Base-by-base conservation (phyloP, 495 filamentous ascomycete genomes). In the Aspergillus kassunensis region DNA sequence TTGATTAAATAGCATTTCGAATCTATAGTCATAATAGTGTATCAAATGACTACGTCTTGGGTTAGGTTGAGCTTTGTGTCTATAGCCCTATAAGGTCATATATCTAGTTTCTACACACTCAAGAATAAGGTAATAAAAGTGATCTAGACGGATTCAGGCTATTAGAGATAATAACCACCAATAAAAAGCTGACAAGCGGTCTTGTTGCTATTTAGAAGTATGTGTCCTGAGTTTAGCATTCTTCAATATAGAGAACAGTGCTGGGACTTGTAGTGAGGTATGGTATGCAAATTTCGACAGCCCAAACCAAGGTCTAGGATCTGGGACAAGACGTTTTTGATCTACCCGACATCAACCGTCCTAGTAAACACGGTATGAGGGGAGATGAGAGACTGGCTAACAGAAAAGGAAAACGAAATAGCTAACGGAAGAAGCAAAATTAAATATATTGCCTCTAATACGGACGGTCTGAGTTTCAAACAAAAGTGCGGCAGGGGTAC, bases 401-500 rank as follows among this genome's bases (percentile, higher is more conserved):
- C 4, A 35, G n/a, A 35, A 35, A 35, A 35, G 10, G 33, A 39
- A 4, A 18, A 18, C 6, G 11, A 16, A 20, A 56, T 11, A 16
- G 18, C 20, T 12, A 44, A 25, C n/a, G n/a, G n/a, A n/a, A n/a
- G 33, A 44, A 48, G 27, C 27, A 29, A 6, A 6, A 29, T 29
- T 29, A 8, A 49, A 18, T 34, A 46, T n/a, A 52, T 52, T 52
- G 24, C 29, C 23, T 40, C 42, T 24, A 46, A 46, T 10, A 21
- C 37, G 18, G 24, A 20, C 23, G 10, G 25, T 10, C 18, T n/a
- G 39, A 58, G 27, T 55, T 56, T 67, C 64, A 80, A 60, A 66
- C 64, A 69, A 81, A 81, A 23, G 69, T 79, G 49, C 78, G 75
- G 61, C 77, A 80, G 29, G 77, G 68, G 49, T 81, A 81, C 56